Percentiles rank a stretch among this genome's conserved stretches.
phyloP scores from a whole-genome alignment of 208 protist genomes.

The Leishmania major region DNA sequence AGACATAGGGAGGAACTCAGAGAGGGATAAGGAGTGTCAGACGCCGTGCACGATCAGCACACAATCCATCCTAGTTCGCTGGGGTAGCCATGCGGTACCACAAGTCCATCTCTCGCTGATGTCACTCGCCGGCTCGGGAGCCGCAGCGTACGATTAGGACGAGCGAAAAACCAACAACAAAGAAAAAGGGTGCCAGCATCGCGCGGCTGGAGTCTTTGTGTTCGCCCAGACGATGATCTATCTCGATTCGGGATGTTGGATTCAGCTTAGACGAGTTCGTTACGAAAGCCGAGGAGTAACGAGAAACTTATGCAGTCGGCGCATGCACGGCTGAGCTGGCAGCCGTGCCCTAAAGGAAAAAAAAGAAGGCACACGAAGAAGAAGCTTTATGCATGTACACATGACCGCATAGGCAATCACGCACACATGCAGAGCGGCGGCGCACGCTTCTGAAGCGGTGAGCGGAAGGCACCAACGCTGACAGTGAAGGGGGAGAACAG shows the following conservation, averaged over 20 bases:
- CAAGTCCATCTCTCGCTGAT: background rate
- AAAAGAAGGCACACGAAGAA: background rate
- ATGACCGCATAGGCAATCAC: background rate
- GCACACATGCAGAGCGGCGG: background rate
- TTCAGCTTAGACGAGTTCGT: too few relatives aligned
- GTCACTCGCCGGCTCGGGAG: background rate
- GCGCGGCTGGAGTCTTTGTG: background rate
- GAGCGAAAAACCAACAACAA: background rate
- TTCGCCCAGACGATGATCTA: background rate
- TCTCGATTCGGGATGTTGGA: too few relatives aligned
- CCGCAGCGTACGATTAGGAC: background rate
- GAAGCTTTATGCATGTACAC: background rate
- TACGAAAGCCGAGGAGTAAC: too few relatives aligned
- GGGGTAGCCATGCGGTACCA: background rate
- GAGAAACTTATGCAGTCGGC: too few relatives aligned
- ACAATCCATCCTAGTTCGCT: background rate
- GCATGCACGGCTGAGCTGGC: too few relatives aligned
- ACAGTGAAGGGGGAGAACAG: background rate
- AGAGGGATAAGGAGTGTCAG: background rate
- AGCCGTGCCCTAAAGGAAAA: background rate
- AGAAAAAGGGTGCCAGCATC: background rate
- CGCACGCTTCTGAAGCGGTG: background rate
- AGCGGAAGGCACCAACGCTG: background rate
- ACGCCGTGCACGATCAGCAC: background rate
- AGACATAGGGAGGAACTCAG: background rate